Base-by-base conservation (phyloP, 148 eudicot species). In the Simmondsia chinensis region DNA sequence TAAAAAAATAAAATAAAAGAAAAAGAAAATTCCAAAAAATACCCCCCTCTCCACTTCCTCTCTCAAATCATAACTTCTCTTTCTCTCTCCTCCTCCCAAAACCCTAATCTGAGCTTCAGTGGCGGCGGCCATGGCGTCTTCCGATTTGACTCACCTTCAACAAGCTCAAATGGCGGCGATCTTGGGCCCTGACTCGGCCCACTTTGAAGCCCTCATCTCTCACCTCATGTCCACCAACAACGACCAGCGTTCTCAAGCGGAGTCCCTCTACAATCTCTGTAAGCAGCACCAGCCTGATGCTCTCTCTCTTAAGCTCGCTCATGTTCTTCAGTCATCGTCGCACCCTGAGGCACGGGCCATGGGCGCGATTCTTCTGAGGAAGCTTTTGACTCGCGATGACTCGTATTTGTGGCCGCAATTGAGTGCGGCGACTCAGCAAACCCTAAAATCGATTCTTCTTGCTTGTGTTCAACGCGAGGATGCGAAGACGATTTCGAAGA, bases 181-280 rank as follows among this genome's bases (percentile, higher is more conserved):
- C 16, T 65, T 82, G 48, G 64, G 72, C 13, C 59, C 79, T 15
- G 85, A 82, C 54, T 45, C 63, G 3, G 24, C 71, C 19, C 72
- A 57, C n/a, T 77, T 82, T 65, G 85, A 77, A 37, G 51, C 85
- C 54, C 70, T 82, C 30, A 72, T 82, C 15, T 72, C 78, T 1
- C 82, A 77, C 13, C 64, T 82, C 15, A 78, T 74, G 82, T 82
- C 85, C 20, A 21, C 82, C 45, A 46, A 57, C 59, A 82, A 82
- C 65, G 77, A 72, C 5, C 68, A 31, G 8, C 74, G 82, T 3
- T 82, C 85, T 3, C 70, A 72, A 13, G 79, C 93, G 26, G 86
- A 78, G 45, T 30, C 66, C 0, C 64, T 82, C 23, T 82, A 65
- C 77, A 75, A 82, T 17, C 65, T 78, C 52, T 52, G 73, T 54